A percentile compares a stretch with the other conserved stretches of the same genome.
These are phyloP conservation scores for Dendrobium chrysotoxum DNA, from an alignment of 106 monocot genomes.

Conservation along the genomic window DNA sequence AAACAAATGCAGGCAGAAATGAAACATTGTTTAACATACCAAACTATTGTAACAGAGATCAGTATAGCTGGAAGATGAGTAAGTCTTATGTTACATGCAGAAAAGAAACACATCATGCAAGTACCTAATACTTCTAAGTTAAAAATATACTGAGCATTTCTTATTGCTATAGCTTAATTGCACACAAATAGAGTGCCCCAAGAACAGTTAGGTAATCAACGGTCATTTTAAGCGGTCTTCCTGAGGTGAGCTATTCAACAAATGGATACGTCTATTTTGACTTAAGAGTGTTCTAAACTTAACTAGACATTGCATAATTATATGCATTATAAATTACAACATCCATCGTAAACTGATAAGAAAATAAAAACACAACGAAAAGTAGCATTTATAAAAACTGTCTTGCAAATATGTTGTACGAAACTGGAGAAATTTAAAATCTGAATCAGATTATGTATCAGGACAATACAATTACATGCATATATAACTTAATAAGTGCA, in stretches of 20 bases:
- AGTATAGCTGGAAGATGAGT: neutral
- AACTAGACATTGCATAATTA: neutral
- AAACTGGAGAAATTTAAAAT: neutral
- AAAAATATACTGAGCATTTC: neutral
- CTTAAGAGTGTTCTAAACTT: neutral
- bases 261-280: neutral
- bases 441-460: neutral
- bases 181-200: neutral
- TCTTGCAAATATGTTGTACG: neutral
- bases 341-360: neutral
- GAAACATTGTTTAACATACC: neutral
- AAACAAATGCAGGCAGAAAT: neutral
- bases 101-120: neutral
- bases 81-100: neutral
- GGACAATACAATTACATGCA: neutral
- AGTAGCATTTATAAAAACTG: neutral
- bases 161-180: neutral
- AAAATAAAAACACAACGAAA: neutral
- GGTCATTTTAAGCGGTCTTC: neutral
- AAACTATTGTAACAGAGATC: neutral
- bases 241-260: neutral
- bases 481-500: neutral
- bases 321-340: neutral
- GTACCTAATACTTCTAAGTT: neutral
- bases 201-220: neutral